These are phyloP conservation scores for Astrephomene gubernaculifera DNA, from an alignment of 139 green algal genomes.

Conservation along the genomic window DNA sequence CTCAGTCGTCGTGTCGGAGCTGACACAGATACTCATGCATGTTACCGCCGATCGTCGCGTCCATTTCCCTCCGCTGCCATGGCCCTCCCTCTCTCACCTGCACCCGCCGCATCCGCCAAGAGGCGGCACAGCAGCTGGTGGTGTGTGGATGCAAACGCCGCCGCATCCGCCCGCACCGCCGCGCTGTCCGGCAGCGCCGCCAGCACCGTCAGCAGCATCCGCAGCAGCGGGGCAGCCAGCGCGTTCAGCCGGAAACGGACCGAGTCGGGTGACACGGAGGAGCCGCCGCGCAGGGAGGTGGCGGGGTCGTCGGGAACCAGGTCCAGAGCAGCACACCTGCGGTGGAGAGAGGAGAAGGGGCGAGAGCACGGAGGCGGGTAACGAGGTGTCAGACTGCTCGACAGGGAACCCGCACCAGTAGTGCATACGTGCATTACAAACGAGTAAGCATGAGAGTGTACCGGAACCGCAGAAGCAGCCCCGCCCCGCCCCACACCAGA, in stretches of 20 bases:
- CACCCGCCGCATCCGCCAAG: constrained; percentile 65
- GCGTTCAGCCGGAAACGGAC: constrained; percentile 19
- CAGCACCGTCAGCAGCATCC: constrained; percentile 65
- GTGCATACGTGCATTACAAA: no score
- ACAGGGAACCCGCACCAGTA: no score
- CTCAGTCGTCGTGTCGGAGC: no score
- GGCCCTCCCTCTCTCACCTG: constrained; percentile 39
- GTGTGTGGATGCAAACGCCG: constrained; percentile 68
- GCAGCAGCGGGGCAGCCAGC: constrained; percentile 53
- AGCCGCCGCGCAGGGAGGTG: background rate
- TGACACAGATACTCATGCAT: no score
- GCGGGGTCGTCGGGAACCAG: constrained; percentile 67
- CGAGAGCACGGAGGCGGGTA: no score
- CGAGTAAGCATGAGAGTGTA: no score
- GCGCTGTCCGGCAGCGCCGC: constrained; percentile 53
- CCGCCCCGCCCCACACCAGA: background rate
- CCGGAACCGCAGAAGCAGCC: no score
- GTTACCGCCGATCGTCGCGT: no score
- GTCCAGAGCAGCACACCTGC: constrained; percentile 60
- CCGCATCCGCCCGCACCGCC: constrained; percentile 57
- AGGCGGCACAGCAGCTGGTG: constrained; percentile 57
- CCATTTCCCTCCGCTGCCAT: no score
- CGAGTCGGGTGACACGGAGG: background rate
- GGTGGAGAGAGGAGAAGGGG: background rate
- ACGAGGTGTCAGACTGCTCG: no score